Conservation (phyloP, 1,139 yeast genomes). For the Kluyveromyces sp. region DNA sequence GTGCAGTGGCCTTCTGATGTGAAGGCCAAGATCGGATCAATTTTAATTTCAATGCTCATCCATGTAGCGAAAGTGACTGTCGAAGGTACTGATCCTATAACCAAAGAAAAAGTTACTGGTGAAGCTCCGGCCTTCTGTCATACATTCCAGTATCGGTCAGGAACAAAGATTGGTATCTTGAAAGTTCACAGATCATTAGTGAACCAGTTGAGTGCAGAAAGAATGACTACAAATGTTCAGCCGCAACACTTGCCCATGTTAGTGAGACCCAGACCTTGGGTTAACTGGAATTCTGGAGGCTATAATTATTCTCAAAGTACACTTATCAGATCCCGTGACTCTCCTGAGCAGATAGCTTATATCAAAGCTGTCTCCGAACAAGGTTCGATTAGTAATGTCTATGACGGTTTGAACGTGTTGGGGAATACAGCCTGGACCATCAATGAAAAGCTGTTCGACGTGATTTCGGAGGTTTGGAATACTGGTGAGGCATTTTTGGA, state of each 20-base stretch:
- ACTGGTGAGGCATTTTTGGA: constrained; percentile 72
- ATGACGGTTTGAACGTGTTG: constrained; percentile 77
- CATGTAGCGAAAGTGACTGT: constrained; percentile 81
- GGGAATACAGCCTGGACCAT: constrained; percentile 94
- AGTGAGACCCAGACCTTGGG: constrained; percentile 84
- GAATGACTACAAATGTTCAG: constrained; percentile 59
- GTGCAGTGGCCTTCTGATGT: constrained; percentile 59
- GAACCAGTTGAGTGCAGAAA: constrained; percentile 60
- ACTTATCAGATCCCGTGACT: constrained; percentile 71
- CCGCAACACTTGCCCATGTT: constrained; percentile 94
- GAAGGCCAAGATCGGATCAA: constrained; percentile 77
- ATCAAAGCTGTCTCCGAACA: constrained; percentile 75
- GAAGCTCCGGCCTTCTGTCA: constrained; percentile 89
- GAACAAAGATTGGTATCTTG: constrained; percentile 75
- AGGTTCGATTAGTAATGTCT: constrained; percentile 57
- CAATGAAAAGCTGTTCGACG: constrained; percentile 60
- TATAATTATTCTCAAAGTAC: constrained; percentile 57
- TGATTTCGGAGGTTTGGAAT: constrained; percentile 80
- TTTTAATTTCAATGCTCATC: constrained; percentile 63
- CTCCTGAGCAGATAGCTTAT: constrained; percentile 87
- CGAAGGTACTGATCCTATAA: constrained; percentile 68
- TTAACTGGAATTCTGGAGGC: constrained; percentile 74
- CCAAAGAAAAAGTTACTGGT: constrained; percentile 59
- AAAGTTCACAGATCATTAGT: constrained; percentile 67
- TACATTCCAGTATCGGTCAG: constrained; percentile 71